Conservation (phyloP, 306 rosid genomes). For the Carpinus viminea region DNA sequence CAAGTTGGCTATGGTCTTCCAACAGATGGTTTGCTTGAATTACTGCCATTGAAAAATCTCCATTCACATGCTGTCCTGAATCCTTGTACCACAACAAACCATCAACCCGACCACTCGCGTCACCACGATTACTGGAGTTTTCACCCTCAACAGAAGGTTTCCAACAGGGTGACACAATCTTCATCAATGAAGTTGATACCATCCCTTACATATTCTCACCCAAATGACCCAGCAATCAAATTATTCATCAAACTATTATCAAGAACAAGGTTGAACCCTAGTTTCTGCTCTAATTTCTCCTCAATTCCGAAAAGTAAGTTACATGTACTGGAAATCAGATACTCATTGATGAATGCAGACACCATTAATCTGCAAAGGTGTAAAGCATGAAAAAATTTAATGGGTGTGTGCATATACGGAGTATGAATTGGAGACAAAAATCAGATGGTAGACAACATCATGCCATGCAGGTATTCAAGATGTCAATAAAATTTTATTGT, state of each 20-base stretch:
- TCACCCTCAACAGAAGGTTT: constrained; percentile 53
- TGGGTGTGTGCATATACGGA: constrained; percentile 54
- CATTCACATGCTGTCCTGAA: constrained; percentile 65
- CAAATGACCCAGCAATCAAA: constrained; percentile 60
- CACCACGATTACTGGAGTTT: constrained; percentile 58
- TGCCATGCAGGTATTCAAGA: background rate
- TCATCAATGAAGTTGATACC: constrained; percentile 72
- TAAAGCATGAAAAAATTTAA: constrained; percentile 46
- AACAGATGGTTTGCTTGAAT: constrained; percentile 87
- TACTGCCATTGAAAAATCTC: constrained; percentile 97
- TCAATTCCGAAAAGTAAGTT: constrained; percentile 42
- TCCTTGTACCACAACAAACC: constrained; percentile 92
- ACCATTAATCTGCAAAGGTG: constrained; percentile 54
- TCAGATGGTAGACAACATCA: constrained; percentile 22
- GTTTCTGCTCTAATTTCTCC: constrained; percentile 44
- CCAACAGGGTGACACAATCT: constrained; percentile 78
- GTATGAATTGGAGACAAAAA: constrained; percentile 31
- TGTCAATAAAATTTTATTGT: background rate
- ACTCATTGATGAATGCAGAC: constrained; percentile 52
- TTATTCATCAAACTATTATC: constrained; percentile 35
- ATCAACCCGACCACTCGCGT: constrained; percentile 57
- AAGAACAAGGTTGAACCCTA: constrained; percentile 38
- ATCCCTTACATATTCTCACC: constrained; percentile 87
- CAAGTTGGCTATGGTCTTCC: constrained; percentile 97
- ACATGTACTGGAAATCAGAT: constrained; percentile 58